Evolutionary conservation across 208 protist genomes (phyloP).

Genomic region (Leishmania martiniquensis): DNA sequence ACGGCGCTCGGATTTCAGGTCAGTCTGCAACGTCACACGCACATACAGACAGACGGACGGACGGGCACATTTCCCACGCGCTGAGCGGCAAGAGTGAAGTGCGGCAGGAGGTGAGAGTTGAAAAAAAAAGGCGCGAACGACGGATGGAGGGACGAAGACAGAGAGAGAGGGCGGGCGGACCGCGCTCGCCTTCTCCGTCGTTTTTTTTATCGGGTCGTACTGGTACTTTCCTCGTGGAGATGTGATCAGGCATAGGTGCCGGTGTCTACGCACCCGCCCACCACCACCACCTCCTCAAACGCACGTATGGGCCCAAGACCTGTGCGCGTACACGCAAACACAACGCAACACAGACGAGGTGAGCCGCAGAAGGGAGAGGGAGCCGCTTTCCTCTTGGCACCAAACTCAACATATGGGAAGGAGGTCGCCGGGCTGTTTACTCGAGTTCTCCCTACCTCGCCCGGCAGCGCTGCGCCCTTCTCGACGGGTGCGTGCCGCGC

Average conservation of each 20-base stretch:
- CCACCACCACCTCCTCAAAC: no score
- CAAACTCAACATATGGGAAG: neutral
- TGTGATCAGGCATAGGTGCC: neutral
- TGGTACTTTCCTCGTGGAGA: neutral
- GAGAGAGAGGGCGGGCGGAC: neutral
- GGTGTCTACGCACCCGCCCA: neutral
- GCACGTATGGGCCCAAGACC: no score
- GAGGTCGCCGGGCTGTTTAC: neutral
- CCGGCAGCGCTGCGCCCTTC: neutral
- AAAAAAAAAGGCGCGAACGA: neutral
- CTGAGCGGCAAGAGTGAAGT: neutral
- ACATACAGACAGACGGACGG: no score
- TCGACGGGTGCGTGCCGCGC: neutral
- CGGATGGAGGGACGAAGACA: neutral
- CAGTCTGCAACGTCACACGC: neutral
- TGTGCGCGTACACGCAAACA: neutral
- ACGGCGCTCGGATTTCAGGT: neutral
- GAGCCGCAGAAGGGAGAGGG: neutral
- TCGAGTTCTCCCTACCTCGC: neutral
- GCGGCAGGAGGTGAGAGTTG: neutral
- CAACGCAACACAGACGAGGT: neutral
- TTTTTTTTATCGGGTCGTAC: neutral
- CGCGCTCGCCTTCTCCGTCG: no score
- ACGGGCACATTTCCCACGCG: neutral
- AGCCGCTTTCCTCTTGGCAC: no score